Base-by-base conservation (phyloP, 306 rosid species). In the Malus asiatica region DNA sequence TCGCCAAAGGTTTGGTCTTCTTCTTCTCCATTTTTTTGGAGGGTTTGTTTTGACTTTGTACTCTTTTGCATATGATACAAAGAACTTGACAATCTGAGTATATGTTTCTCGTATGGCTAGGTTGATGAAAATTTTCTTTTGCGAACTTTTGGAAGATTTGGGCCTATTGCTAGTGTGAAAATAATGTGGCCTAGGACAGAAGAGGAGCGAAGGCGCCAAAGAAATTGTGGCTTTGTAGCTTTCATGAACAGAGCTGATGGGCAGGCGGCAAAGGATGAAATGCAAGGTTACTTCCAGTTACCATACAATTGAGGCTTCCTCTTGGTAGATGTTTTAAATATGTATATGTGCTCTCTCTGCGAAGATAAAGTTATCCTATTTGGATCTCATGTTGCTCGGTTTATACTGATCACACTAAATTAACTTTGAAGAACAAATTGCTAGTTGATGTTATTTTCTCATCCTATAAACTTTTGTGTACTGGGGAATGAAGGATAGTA, bases 181-280 rank as follows among this genome's bases (percentile, higher is more conserved):
- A 96, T 96, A 82, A 96, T 96, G 99, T 96, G 99, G 99, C 99
- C 99, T 77, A 86, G 99, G 81, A 96, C 99, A 25, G 99, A 96
- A 84, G 99, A 96, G 89, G 99, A 96, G 86, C 88, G 98, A 78
- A 84, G 91, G 84, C 89, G 99, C 71, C 98, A 96, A 90, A 92
- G 99, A 84, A 96, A 96, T 83, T 96, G 99, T 90, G 99, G 99
- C 71, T 96, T 96, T 89, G 99, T 96, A 48, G 99, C 99, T 86
- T 96, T 96, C 92, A 96, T 96, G 99, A 96, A 96, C 78, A 90
- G 99, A 84, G 90, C 76, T 80, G 99, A 96, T 86, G 99, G 98
- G 48, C 99, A 96, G 82, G 99, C 99, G 55, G 99, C 99, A 5
- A 96, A 96, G 86, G 99, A 96, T 77, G 99, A 96, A 85, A 96